Evolutionary conservation across 1,284 basidiomycete genomes (phyloP), one percentile per base, ranked within the genome.

Genomic region (Tranzscheliella williamsii): DNA sequence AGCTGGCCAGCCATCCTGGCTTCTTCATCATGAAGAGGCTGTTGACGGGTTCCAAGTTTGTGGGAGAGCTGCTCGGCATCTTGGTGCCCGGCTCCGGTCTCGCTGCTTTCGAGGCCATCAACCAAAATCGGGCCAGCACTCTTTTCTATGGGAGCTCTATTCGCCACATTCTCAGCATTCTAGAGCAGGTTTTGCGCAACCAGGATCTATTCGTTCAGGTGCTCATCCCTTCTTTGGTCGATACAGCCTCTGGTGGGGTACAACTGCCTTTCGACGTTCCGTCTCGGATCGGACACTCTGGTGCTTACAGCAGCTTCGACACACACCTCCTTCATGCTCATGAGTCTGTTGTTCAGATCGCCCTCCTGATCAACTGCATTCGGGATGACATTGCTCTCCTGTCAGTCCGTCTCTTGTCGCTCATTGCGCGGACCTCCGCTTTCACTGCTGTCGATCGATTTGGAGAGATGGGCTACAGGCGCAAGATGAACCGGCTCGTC

Each of bases 181-280:
- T 91, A 22, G 84, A 87, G 61, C 85, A 91, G 2, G 84, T 90
- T 0, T 81, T 96, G 44, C 88, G 90, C 47, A 83, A 92, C 24
- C 92, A 97, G 76, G 86, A 89, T 42, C 83, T 90, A 41, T 97
- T 94, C 81, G 82, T 92, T 35, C 91, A 96, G 52, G 85, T 93
- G 15, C 84, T 96, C 35, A 81, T 95, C 11, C 90, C 92, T 3
- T 79, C 88, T 4, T 83, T 94, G 5, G 80, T 84, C 7, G 86
- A 91, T 39, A 52, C 63, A 8, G 39, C 26, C 15, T 41, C 51
- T 30, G 46, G 35, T 24, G 66, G 66, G 20, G 49, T 54, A 2
- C 45, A 51, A 20, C 48, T 57, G 24, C 56, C 43, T 15, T 64
- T 65, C 18, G 65, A 70, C 24, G 49, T 68, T 16, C 45, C 57